Percentiles rank a stretch among this genome's conserved stretches.
phyloP scores from a whole-genome alignment of 1,284 basidiomycete species.

The Microstroma glucosiphilum region DNA sequence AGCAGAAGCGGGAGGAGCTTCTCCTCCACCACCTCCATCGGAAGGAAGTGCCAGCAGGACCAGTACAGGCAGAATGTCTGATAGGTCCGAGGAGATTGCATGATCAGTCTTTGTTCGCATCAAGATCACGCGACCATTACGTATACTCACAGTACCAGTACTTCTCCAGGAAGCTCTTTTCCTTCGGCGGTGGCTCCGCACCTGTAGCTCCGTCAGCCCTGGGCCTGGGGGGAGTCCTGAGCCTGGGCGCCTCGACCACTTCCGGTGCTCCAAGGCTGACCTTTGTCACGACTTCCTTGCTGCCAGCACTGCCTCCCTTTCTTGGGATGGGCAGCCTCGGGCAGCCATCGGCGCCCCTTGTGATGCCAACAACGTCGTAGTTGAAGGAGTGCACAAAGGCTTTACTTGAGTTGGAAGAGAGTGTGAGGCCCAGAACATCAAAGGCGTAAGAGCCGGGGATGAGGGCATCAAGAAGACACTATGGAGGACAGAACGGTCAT shows the following conservation, averaged over 20 bases:
- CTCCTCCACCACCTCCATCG: not conserved
- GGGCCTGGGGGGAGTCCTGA: not conserved
- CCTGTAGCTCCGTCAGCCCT: not conserved
- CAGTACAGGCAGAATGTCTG: constrained; percentile 5
- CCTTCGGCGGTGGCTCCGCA: not conserved
- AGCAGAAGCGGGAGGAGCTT: not conserved
- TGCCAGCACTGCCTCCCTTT: not conserved
- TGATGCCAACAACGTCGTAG: not conserved
- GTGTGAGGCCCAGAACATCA: not conserved
- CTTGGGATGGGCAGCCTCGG: not conserved
- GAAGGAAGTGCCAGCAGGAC: constrained; percentile 3
- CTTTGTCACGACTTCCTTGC: not conserved
- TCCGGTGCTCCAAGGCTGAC: not conserved
- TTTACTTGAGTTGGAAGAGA: not conserved
- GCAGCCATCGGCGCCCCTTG: not conserved
- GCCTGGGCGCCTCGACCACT: not conserved
- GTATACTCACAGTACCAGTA: constrained; percentile 7
- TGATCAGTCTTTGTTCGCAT: not conserved
- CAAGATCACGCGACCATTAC: not conserved
- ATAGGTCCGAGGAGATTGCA: not conserved
- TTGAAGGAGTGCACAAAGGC: not conserved
- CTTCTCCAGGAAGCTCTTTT: constrained; percentile 7
- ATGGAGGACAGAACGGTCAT: not conserved
- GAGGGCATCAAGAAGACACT: constrained; percentile 1
- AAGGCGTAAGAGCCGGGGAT: not conserved